Base-by-base conservation (phyloP, 805 yeast species). In the Candida ortonii region DNA sequence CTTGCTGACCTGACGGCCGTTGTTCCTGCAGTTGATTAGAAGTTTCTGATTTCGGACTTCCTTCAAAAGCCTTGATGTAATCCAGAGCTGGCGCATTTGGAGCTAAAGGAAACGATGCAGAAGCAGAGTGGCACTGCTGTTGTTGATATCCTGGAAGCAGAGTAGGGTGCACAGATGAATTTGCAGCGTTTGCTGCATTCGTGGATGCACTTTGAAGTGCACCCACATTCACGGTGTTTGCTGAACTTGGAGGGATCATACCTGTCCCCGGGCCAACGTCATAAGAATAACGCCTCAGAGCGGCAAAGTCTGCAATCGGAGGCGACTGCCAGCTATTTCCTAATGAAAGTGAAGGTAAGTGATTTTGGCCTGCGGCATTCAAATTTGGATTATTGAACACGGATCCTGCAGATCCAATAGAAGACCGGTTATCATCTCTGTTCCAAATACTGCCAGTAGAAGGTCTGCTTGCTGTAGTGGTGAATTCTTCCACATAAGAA, bases 231-330 rank as follows among this genome's bases (percentile, higher is more conserved):
- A 30, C 30, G 3, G 44, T 25, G 22, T 28, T 27, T 20, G 28
- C 31, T 8, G 45, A 30, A 2, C 27, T 25, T 3, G 38, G 40
- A 8, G 34, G 33, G 22, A 38, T 20, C 30, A 41, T 34, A 7
- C 41, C 37, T 3, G 44, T 13, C 10, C 44, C 44, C 11, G 40
- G 30, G 6, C 49, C 39, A 4, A 50, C 38, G 33, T 52, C 56
- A 34, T 49, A 46, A 6, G 59, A 52, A 23, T 51, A 50, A 11
- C 56, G 30, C 39, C 57, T 46, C 18, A 48, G 33, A 6, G 55
- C 44, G 3, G 46, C 39, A 20, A 42, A 42, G 17, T 50, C 55
- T 6, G 53, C 47, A n/a, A 35, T 20, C 6, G 59, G 55, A 9
- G 52, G 53, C 4, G 57, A 45, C 15, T 38, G 43, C 55, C 55